Base-by-base conservation (phyloP, 2,329 filamentous ascomycete species). In the Colletotrichum sp. region DNA sequence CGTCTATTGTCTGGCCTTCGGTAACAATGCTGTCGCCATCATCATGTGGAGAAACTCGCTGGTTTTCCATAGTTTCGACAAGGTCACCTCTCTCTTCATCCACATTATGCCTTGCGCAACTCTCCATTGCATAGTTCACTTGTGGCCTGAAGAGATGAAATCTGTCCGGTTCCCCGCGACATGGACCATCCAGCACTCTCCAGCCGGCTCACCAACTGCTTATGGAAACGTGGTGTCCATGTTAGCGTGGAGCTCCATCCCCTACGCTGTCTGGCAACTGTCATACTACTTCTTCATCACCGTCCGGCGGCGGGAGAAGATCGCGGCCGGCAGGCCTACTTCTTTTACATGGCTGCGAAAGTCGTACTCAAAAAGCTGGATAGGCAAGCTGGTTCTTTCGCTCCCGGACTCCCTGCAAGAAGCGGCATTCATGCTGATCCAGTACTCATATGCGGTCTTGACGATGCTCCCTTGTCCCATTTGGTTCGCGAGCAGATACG, bases 11-110 rank as follows among this genome's bases (percentile, higher is more conserved):
- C 89, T 99, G 39, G 95, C 96, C 12, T 98, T 95, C 82, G 97
- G 97, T 78, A 99, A 99, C 86, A 99, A 99, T 83, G 97, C 97
- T 24, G 93, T 98, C 63, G 97, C 97, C 15, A 99, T 99, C 84
- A 96, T 97, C 83, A 97, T 99, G 96, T 99, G 97, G 97, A 93
- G 97, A 78, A 99, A 99, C 84, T 98, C 96, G 36, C 91, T 99
- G 82, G 97, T 99, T 63, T 99, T 99, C 85, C 97, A 99, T 88
- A 98, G 95, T 82, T 93, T 99, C 86, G 97, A 99, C 89, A 99
- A 99, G 86, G 96, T 99, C 77, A 98, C 96, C 15, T 97, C 95
- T 83, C 90, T 99, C n/a, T 99, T 99, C 87, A 98, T 99, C 80
- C 97, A 99, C 85, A 98, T 99, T 81, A 99, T 99, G 96, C 97